These are phyloP conservation scores for Chaetomiaceae sp. DNA, from an alignment of 2,329 filamentous ascomycete species.

Conservation along the genomic window DNA sequence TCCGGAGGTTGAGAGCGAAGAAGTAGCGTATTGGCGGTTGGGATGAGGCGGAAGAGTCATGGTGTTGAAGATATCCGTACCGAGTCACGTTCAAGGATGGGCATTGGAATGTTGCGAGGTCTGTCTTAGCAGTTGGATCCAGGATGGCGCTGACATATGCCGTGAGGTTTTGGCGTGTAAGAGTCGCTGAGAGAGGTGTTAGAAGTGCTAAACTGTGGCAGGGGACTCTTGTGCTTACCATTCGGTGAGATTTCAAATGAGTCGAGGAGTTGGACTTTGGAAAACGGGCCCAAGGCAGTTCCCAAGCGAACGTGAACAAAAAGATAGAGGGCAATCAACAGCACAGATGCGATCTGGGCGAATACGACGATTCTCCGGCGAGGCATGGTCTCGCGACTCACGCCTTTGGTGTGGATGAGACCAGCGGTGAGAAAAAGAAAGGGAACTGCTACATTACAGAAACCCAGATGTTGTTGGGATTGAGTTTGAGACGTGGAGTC, in stretches of 20 bases:
- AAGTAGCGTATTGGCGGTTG: constrained; percentile 39
- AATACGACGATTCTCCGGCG: background rate
- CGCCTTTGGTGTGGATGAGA: no score
- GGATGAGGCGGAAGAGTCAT: no score
- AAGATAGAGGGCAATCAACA: background rate
- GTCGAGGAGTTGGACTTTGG: background rate
- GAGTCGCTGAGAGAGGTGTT: background rate
- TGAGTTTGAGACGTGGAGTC: no score
- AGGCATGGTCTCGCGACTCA: no score
- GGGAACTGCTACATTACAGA: no score
- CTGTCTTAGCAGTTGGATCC: constrained; percentile 1
- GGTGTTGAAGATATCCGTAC: constrained; percentile 13
- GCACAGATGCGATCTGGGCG: background rate
- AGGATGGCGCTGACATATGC: constrained; percentile 20
- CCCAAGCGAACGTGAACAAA: background rate
- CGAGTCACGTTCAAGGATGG: constrained; percentile 2
- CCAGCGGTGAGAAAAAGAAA: no score
- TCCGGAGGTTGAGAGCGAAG: constrained; percentile 50
- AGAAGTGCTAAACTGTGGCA: no score
- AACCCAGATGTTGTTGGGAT: no score
- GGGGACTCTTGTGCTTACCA: no score
- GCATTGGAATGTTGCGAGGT: constrained; percentile 15
- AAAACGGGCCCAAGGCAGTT: no score
- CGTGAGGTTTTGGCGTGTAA: background rate
- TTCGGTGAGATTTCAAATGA: background rate